phyloP scores from a whole-genome alignment of 495 filamentous ascomycete genomes.

The Penicillium paradoxum region DNA sequence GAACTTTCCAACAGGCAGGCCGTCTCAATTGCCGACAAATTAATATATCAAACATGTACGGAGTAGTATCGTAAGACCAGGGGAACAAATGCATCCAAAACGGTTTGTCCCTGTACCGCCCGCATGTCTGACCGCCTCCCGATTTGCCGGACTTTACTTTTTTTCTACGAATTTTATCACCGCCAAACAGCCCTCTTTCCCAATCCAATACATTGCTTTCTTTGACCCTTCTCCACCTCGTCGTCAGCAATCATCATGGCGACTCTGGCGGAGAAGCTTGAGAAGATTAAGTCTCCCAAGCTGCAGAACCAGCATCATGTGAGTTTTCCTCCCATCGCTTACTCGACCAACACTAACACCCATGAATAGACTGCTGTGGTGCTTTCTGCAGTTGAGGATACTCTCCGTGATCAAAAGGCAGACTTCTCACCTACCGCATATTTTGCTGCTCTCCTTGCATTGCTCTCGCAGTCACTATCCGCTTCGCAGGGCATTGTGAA shows the following conservation, averaged over 20 bases:
- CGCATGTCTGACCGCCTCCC: slow-evolving; percentile 1
- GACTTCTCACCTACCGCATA: slow-evolving; percentile 83
- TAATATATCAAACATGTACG: no score
- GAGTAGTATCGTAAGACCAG: no score
- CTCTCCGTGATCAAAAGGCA: slow-evolving; percentile 78
- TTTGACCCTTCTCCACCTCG: slow-evolving; percentile 20
- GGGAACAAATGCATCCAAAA: no score
- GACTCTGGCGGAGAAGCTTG: slow-evolving; percentile 84
- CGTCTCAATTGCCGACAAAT: no score
- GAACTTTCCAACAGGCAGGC: no score
- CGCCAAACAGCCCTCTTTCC: slow-evolving; percentile 8
- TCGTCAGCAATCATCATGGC: slow-evolving; percentile 44
- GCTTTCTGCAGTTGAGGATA: slow-evolving; percentile 86
- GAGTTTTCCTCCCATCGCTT: slow-evolving; percentile 23
- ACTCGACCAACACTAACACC: slow-evolving; percentile 9
- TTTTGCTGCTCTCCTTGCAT: slow-evolving; percentile 89
- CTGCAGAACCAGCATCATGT: slow-evolving; percentile 93
- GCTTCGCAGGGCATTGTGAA: slow-evolving; percentile 60
- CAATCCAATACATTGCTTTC: slow-evolving; percentile 2
- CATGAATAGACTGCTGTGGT: slow-evolving; percentile 73
- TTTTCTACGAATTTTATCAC: slow-evolving; percentile 10
- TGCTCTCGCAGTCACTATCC: slow-evolving; percentile 71
- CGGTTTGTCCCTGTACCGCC: neutral
- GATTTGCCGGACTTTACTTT: slow-evolving; percentile 7
- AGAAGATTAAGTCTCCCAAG: slow-evolving; percentile 94